Base-by-base conservation (phyloP, 2,329 filamentous ascomycete species). In the Aspergillus arachidicola region DNA sequence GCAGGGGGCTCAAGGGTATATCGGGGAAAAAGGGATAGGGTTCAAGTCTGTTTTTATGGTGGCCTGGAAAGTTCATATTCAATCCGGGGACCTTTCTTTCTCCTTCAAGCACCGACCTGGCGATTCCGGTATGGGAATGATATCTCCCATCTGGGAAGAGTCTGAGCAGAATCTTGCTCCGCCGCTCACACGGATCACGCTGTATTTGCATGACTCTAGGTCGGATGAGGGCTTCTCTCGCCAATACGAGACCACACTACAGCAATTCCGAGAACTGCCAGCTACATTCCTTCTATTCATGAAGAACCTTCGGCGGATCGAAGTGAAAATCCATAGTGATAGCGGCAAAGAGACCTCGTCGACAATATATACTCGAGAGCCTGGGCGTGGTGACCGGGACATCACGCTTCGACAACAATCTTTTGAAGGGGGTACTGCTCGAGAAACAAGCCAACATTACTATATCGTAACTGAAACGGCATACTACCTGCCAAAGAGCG, bases 91-190 rank as follows among this genome's bases (percentile, higher is more conserved):
- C 1, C 80, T 74, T 64, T 78, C 74, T 0, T 81, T 81, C 61
- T 68, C 61, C 2, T 80, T 79, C 53, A 51, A 72, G n/a, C 71
- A 79, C 61, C 80, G 38, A 41, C 38, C 38, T 41, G 43, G 19
- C 2, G n/a, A 83, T 2, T 75, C 77, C 0, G 84, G 84, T 1
- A 72, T 86, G 41, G 84, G 83, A 1, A 86, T 86, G 83, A 79
- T 85, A 1, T 79, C 79, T 0, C 84, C 84, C 58, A 75, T 73
- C 1, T 71, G 73, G 57, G 64, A 71, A 48, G 53, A 68, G 0
- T n/a, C 30, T 12, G 41, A 62, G 9, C 38, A 46, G 5, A 30
- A 55, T 4, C 60, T 51, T 28, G 34, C 61, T n/a, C 19, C 43
- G 6, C 28, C 26, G 3, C 6, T 65, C 1, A 82, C 80, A 1